Evolutionary conservation across 169 alveolate genomes (phyloP).

Genomic region (Eimeria acervulina): DNA sequence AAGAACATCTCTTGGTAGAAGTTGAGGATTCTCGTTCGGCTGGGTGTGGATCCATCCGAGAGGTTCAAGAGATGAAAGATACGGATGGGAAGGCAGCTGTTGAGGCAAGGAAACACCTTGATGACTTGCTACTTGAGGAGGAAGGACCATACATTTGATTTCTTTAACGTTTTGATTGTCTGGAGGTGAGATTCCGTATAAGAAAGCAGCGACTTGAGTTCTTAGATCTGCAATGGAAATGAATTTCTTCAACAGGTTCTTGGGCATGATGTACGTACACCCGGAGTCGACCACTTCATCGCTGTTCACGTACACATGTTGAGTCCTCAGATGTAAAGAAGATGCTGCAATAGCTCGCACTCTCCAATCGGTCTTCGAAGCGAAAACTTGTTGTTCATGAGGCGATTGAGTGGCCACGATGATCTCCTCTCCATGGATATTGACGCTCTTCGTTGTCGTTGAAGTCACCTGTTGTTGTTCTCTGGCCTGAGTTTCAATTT

Average conservation of each 20-base stretch:
- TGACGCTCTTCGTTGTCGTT: constrained; percentile 97
- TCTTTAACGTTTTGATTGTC: constrained; percentile 95
- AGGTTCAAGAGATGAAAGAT: constrained; percentile 97
- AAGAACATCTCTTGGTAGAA: constrained; percentile 84
- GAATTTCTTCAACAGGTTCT: constrained; percentile 98
- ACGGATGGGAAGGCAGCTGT: constrained; percentile 96
- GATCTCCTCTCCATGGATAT: constrained; percentile 98
- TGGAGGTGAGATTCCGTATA: constrained; percentile 97
- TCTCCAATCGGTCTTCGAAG: constrained; percentile 99
- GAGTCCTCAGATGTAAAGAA: constrained; percentile 97
- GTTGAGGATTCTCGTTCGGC: constrained; percentile 92
- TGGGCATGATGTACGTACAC: constrained; percentile 98
- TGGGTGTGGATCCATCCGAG: constrained; percentile 99
- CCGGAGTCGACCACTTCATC: constrained; percentile 92
- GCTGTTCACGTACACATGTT: constrained; percentile 97
- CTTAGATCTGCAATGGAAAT: constrained; percentile 98
- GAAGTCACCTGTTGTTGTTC: constrained; percentile 92
- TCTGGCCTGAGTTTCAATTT: constrained; percentile 94
- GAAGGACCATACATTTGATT: constrained; percentile 96
- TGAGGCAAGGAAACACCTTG: constrained; percentile 95
- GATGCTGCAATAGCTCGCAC: constrained; percentile 99
- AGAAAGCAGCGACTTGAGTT: constrained; percentile 98
- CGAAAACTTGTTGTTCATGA: constrained; percentile 98
- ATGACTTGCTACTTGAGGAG: constrained; percentile 99
- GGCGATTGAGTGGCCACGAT: constrained; percentile 98